These are phyloP conservation scores for Geranium rotundifolium DNA, from an alignment of 345 rosid genomes.

Conservation along the genomic window DNA sequence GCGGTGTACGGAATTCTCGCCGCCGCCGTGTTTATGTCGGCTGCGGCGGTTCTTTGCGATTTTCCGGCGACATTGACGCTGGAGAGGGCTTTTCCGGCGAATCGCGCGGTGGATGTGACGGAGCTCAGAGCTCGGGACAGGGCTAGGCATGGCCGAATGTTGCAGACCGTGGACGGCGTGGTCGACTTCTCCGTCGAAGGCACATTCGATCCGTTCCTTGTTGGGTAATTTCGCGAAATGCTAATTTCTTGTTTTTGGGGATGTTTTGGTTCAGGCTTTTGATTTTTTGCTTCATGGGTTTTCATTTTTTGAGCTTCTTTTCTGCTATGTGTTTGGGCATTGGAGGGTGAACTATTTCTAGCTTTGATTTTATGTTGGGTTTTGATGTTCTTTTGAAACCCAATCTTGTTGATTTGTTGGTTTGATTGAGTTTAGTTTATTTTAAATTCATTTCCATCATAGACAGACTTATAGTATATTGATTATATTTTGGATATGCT, in stretches of 20 bases:
- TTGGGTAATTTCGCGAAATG: constrained; percentile 42
- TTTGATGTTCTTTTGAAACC: background rate
- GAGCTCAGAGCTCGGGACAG: constrained; percentile 60
- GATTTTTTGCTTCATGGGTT: background rate
- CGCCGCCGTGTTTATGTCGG: constrained; percentile 8
- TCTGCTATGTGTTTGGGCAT: background rate
- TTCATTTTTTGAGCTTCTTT: background rate
- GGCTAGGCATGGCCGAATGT: constrained; percentile 64
- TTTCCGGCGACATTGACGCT: constrained; percentile 21
- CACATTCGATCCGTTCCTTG: constrained; percentile 69
- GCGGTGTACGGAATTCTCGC: constrained; percentile 8
- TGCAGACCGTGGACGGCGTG: constrained; percentile 49
- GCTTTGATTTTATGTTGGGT: background rate
- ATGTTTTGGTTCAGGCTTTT: background rate
- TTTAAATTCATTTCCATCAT: background rate
- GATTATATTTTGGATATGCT: background rate
- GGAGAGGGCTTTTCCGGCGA: constrained; percentile 46
- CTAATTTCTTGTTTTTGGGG: background rate
- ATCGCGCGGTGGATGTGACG: constrained; percentile 37
- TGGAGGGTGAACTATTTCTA: background rate
- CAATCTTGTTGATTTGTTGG: background rate
- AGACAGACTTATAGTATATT: background rate
- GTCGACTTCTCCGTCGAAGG: constrained; percentile 73
- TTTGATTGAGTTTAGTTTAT: background rate
- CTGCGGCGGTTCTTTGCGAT: constrained; percentile 19